phyloP scores from a whole-genome alignment of 441 rosid species.

The Cnidoscolus chayamansa region DNA sequence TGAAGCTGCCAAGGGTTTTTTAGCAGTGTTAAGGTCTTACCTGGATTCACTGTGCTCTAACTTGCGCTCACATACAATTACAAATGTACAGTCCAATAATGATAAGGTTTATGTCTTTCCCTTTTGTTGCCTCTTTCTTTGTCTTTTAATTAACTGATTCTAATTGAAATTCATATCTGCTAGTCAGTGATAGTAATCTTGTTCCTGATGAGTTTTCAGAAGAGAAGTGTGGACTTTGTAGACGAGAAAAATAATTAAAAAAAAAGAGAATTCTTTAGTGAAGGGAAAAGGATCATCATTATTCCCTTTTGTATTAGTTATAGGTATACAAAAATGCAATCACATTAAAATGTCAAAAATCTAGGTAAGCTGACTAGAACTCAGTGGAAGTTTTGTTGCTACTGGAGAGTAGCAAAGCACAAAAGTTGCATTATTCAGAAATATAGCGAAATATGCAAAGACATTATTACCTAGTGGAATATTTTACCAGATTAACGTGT shows the following conservation, averaged over 20 bases:
- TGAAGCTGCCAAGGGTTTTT: conserved; percentile 67
- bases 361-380: no score
- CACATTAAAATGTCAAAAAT: no score
- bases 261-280: neutral
- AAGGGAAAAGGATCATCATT: neutral
- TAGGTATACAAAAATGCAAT: no score
- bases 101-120: conserved; percentile 68
- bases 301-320: neutral
- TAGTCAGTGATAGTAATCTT: neutral
- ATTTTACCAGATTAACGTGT: neutral
- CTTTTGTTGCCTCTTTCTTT: neutral
- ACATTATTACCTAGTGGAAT: neutral
- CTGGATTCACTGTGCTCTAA: conserved; percentile 84
- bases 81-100: conserved; percentile 85
- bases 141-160: neutral
- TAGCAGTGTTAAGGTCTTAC: conserved; percentile 66
- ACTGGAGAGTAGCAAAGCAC: neutral
- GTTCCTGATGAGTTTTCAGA: neutral
- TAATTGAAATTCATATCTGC: no score
- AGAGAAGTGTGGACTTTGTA: neutral
- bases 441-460: neutral
- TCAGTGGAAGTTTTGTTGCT: no score
- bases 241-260: neutral
- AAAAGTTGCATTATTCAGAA: neutral
- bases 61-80: conserved; percentile 83